These are phyloP conservation scores for Globisporangium nunn DNA, from an alignment of 352 stramenopile species.

Conservation along the genomic window DNA sequence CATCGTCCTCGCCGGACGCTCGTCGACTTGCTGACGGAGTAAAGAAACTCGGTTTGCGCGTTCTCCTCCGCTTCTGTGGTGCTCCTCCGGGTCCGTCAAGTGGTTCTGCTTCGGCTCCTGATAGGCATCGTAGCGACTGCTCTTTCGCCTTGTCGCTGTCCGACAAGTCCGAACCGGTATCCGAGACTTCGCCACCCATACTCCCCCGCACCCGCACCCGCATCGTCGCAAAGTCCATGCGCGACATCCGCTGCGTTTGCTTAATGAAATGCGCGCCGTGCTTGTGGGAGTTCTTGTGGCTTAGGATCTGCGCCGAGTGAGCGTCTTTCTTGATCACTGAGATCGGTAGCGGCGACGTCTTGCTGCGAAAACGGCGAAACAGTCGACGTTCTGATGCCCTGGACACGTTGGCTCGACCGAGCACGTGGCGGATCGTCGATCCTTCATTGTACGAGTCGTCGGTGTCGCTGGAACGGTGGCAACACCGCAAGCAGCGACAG, in stretches of 20 bases:
- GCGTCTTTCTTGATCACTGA: slow-evolving; percentile 72
- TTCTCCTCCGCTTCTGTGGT: background rate
- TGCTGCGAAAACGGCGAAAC: slow-evolving; percentile 11
- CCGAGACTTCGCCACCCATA: background rate
- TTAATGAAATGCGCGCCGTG: slow-evolving; percentile 57
- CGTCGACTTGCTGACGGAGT: background rate
- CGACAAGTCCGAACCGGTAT: background rate
- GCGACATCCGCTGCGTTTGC: slow-evolving; percentile 56
- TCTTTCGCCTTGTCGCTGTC: background rate
- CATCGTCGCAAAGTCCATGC: slow-evolving; percentile 27
- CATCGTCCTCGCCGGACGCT: slow-evolving; percentile 1
- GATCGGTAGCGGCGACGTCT: slow-evolving; percentile 42
- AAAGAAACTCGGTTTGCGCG: slow-evolving; percentile 1
- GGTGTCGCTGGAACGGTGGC: background rate
- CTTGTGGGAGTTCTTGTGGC: slow-evolving; percentile 74
- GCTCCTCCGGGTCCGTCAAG: background rate
- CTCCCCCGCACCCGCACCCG: background rate
- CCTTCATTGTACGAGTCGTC: slow-evolving; percentile 6
- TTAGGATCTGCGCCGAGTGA: slow-evolving; percentile 43
- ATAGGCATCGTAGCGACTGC: background rate
- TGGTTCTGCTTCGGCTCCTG: background rate
- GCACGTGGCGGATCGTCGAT: slow-evolving; percentile 13
- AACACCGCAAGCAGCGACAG: slow-evolving; percentile 15
- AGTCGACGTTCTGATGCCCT: slow-evolving; percentile 10
- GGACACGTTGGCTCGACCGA: slow-evolving; percentile 8